Base-by-base conservation (phyloP, 805 yeast genomes). In the Komagataella phaffii region DNA sequence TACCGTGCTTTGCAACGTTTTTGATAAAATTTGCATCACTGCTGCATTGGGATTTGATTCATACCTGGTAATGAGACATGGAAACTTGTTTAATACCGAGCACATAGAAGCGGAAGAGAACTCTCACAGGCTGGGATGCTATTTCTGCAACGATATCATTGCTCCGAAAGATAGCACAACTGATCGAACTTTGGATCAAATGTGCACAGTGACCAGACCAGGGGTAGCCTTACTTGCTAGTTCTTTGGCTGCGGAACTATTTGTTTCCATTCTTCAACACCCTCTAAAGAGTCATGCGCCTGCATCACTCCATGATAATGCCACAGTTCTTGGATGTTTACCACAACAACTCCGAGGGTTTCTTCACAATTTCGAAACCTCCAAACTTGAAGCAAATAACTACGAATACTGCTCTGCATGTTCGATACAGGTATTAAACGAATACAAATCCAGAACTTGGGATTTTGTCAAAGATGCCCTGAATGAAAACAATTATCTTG, bases 171-270 rank as follows among this genome's bases (percentile, higher is more conserved):
- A 93, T 63, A 84, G 95, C 53, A 67, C 88, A n/a, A 74, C 87
- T 0, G 95, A 89, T 60, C 73, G 96, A 50, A 86, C 97, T 0
- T 69, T 93, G 52, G 99, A 93, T 66, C 98, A 93, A 65, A 93
- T 93, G 97, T 93, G 99, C 62, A 93, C 99, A 0, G 99, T 93
- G 1, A 93, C 99, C 0, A 73, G 99, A 45, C 98, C 99, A 0
- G 99, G 99, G 0, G 90, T 85, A 1, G 96, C 99, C 0, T 69
- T 85, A 59, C 69, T 88, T 66, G 97, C 98, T 0, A 78, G 96
- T 0, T 80, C 96, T 0, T 68, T 83, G 44, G 95, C 95, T 0
- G 95, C 87, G 1, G 99, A 93, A 63, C 66, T 93, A 5, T 61
- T 88, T 54, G 85, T 86, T 0, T 79, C 93, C 1, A 55, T 87